Conservation (phyloP, 305 asterid species). For the Fraxinus velutina region DNA sequence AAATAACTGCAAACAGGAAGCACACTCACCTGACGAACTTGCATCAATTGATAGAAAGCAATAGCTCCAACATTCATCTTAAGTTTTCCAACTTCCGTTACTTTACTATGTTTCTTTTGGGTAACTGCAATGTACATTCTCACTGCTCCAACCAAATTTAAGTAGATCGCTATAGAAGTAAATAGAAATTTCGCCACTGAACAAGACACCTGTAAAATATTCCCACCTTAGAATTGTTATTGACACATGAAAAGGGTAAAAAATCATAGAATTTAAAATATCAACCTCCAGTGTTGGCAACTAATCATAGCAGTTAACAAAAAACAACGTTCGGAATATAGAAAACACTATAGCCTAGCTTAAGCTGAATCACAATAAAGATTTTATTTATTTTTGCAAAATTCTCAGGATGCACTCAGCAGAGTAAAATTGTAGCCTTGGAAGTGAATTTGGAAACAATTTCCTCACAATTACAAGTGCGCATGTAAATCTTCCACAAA, state of each 20-base stretch:
- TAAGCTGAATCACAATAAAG: not conserved
- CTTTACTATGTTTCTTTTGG: slow-evolving; percentile 38
- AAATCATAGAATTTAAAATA: not conserved
- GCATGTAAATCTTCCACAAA: not conserved
- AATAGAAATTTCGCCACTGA: slow-evolving; percentile 1
- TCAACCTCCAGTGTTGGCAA: not conserved
- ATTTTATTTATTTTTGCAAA: not conserved
- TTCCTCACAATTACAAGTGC: not conserved
- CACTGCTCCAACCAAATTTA: slow-evolving; percentile 34
- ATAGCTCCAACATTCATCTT: slow-evolving; percentile 70
- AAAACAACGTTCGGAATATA: not conserved
- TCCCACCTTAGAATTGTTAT: not conserved
- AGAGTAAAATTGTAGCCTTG: not conserved
- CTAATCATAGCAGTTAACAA: not conserved
- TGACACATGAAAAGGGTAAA: not conserved
- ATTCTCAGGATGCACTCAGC: not conserved
- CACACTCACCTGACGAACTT: slow-evolving; percentile 74
- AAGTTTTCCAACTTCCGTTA: slow-evolving; percentile 39
- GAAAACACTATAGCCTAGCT: not conserved
- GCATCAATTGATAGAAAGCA: slow-evolving; percentile 79
- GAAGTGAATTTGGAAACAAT: not conserved
- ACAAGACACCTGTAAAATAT: slow-evolving; percentile 31
- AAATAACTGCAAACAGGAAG: not conserved
- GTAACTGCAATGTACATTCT: slow-evolving; percentile 63
- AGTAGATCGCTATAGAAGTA: not conserved